These are phyloP conservation scores for Favolaschia claudopus DNA, from an alignment of 768 basidiomycete species.

Conservation along the genomic window DNA sequence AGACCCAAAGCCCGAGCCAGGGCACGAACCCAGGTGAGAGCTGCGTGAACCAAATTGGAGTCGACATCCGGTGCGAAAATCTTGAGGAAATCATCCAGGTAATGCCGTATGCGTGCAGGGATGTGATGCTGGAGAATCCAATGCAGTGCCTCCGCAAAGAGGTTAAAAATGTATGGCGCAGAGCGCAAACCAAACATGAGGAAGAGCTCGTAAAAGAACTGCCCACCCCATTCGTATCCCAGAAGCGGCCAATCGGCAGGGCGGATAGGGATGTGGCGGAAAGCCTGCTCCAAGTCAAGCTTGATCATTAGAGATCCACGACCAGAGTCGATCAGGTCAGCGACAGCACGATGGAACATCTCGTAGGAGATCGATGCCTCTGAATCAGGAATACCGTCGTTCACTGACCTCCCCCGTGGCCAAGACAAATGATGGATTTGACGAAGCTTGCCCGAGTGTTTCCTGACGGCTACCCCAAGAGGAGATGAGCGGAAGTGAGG, in stretches of 20 bases:
- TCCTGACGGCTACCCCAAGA: constrained; percentile 31
- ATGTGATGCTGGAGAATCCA: constrained; percentile 47
- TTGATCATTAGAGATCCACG: constrained; percentile 39
- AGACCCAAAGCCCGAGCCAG: constrained; percentile 37
- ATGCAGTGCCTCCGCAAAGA: too few species aligned
- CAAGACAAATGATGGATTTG: constrained; percentile 39
- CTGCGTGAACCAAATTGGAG: constrained; percentile 9
- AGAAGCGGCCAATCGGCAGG: constrained; percentile 40
- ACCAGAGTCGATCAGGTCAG: constrained; percentile 32
- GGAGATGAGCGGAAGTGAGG: constrained; percentile 31
- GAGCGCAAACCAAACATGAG: constrained; percentile 41
- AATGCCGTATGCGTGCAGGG: constrained; percentile 38
- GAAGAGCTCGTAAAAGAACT: constrained; percentile 37
- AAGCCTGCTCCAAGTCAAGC: constrained; percentile 44
- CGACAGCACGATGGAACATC: constrained; percentile 29
- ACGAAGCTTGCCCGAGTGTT: constrained; percentile 29
- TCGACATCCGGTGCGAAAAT: constrained; percentile 23
- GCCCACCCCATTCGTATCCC: constrained; percentile 38
- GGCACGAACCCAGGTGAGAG: constrained; percentile 36
- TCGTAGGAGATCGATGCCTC: constrained; percentile 39
- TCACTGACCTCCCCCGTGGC: constrained; percentile 32
- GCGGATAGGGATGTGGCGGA: constrained; percentile 44
- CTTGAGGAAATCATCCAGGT: constrained; percentile 44
- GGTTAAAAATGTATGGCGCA: constrained; percentile 41
- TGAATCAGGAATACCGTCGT: constrained; percentile 37